These are phyloP conservation scores for Pleurotus eryngii DNA, from an alignment of 768 basidiomycete species.

Conservation along the genomic window DNA sequence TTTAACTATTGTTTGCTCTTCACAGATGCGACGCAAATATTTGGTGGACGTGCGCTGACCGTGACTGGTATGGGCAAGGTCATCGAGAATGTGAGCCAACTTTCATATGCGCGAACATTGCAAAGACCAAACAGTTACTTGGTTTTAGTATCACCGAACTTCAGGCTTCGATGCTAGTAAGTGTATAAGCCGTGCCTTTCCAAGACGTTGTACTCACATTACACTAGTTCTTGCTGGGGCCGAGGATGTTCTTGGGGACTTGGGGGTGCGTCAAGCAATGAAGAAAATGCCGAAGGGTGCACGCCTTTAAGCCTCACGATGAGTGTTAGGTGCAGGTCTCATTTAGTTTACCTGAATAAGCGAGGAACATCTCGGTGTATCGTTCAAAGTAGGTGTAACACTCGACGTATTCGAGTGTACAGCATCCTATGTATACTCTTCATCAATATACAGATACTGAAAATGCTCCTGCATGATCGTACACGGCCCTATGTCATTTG, in stretches of 20 bases:
- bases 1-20: conserved; percentile 30
- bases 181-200: conserved; percentile 17
- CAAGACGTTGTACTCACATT: conserved; percentile 4
- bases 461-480: no score
- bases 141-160: conserved; percentile 69
- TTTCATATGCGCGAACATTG: conserved; percentile 7
- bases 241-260: conserved; percentile 70
- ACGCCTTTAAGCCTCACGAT: conserved; percentile 21
- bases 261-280: conserved; percentile 72
- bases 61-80: conserved; percentile 83
- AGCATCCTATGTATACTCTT: no score
- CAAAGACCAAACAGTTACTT: background rate
- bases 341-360: no score
- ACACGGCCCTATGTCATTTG: no score
- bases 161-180: conserved; percentile 77
- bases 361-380: no score
- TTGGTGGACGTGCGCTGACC: conserved; percentile 88
- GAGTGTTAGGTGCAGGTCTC: no score
- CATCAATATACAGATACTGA: no score
- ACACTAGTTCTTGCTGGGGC: conserved; percentile 65
- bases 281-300: conserved; percentile 57
- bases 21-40: conserved; percentile 77
- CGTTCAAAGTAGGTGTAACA: no score
- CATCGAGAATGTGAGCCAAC: conserved; percentile 67
- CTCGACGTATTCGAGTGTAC: no score